Percentiles rank a stretch among this genome's conserved stretches.
Conservation (phyloP, 352 stramenopile genomes). For the Globisporangium megalacanthum region DNA sequence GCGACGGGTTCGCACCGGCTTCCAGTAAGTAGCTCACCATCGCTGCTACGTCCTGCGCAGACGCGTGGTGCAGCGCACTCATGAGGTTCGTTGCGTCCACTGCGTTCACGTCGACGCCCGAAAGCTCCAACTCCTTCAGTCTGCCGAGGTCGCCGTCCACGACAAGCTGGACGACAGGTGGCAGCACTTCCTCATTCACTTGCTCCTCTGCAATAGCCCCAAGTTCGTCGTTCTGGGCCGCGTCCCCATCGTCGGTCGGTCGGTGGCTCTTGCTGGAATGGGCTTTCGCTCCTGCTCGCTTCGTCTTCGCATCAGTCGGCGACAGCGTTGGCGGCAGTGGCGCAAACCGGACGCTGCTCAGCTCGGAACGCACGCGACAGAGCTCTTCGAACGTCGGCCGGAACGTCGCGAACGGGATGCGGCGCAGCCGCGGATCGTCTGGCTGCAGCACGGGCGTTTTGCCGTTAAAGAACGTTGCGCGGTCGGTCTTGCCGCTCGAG, state of each 20-base stretch:
- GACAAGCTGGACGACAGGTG: conserved; percentile 38
- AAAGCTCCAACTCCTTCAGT: conserved; percentile 35
- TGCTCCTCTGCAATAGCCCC: conserved; percentile 6
- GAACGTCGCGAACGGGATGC: conserved; percentile 82
- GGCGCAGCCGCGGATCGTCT: conserved; percentile 59
- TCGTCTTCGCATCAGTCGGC: conserved; percentile 18
- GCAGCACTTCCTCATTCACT: conserved; percentile 16
- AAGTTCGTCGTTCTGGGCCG: no score
- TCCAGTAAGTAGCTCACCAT: conserved; percentile 76
- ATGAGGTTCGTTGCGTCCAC: conserved; percentile 56
- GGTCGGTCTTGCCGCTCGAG: conserved; percentile 63
- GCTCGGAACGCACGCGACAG: conserved; percentile 63
- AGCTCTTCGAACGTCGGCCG: conserved; percentile 86
- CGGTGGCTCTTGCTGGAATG: background rate
- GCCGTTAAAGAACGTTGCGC: conserved; percentile 69
- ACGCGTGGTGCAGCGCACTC: conserved; percentile 74
- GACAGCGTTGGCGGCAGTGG: conserved; percentile 28
- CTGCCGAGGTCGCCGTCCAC: conserved; percentile 24
- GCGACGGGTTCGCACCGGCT: conserved; percentile 77
- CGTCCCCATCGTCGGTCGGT: no score
- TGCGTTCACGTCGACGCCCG: conserved; percentile 30
- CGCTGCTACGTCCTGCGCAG: conserved; percentile 32
- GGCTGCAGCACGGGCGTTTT: conserved; percentile 59
- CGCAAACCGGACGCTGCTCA: conserved; percentile 60
- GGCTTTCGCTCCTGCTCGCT: conserved; percentile 13